These are phyloP conservation scores for Pseudoneurospora amorphoporcata DNA, from an alignment of 495 filamentous ascomycete species.

Conservation along the genomic window DNA sequence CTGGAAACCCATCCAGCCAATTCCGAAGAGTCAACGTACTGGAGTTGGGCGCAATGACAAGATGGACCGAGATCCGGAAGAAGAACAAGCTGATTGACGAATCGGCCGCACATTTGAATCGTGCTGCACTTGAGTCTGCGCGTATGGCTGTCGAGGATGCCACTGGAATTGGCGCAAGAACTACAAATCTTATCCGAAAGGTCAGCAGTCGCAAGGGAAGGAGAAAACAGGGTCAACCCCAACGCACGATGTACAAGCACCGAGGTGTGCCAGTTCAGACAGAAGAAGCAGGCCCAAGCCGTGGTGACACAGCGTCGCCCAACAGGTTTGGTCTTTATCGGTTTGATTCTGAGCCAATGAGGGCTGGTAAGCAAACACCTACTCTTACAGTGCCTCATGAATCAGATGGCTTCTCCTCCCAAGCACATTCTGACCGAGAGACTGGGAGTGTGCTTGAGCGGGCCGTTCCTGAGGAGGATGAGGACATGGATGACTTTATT, in stretches of 20 bases:
- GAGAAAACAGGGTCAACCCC: neutral
- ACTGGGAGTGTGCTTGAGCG: neutral
- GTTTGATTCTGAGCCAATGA: neutral
- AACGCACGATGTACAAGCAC: neutral
- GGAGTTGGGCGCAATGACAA: conserved; percentile 50
- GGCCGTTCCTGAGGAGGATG: conserved; percentile 3
- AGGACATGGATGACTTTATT: conserved; percentile 12
- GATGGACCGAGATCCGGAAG: conserved; percentile 62
- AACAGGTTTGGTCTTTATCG: neutral
- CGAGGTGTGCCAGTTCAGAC: neutral
- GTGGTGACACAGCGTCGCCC: neutral
- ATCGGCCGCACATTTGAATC: conserved; percentile 28
- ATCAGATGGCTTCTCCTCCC: neutral
- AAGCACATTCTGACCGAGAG: neutral
- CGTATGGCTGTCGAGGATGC: conserved; percentile 23
- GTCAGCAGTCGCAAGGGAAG: conserved; percentile 25
- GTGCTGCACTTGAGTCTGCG: conserved; percentile 27
- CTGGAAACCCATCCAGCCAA: conserved; percentile 57
- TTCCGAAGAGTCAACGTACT: conserved; percentile 56
- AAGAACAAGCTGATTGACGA: conserved; percentile 51
- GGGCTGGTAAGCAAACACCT: neutral
- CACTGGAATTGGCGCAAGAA: conserved; percentile 19
- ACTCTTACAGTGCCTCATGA: neutral
- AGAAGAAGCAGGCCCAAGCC: neutral
- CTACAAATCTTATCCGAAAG: conserved; percentile 24